Percentiles rank a stretch among this genome's conserved stretches.
These are phyloP conservation scores for Ogataea degrootiae DNA, from an alignment of 805 yeast genomes.

Conservation along the genomic window DNA sequence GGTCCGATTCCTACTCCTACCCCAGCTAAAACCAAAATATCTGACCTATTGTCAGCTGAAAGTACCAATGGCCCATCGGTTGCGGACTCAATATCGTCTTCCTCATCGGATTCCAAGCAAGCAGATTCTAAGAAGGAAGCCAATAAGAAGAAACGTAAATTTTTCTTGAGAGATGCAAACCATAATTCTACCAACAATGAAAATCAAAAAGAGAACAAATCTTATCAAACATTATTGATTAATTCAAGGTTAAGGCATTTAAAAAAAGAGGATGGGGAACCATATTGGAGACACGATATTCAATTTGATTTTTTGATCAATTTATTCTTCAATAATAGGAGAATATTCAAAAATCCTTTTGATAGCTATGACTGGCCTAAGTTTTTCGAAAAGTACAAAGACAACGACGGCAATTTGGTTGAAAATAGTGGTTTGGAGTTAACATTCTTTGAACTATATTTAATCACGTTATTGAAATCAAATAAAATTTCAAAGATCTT, in stretches of 20 bases:
- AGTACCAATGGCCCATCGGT: neutral
- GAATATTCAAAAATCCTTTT: conserved; percentile 63
- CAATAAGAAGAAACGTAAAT: conserved; percentile 9
- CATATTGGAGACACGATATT: conserved; percentile 82
- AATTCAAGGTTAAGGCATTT: conserved; percentile 47
- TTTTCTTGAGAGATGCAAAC: neutral
- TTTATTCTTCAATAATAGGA: conserved; percentile 57
- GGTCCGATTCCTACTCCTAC: neutral
- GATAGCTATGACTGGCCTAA: conserved; percentile 34
- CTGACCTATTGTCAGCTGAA: neutral
- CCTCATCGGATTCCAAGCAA: neutral
- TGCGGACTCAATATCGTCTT: neutral
- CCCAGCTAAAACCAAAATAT: neutral
- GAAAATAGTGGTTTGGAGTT: conserved; percentile 38
- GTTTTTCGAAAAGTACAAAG: conserved; percentile 22
- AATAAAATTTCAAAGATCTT: conserved; percentile 78
- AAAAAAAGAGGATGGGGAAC: conserved; percentile 89
- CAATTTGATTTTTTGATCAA: conserved; percentile 72
- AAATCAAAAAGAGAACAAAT: conserved; percentile 14
- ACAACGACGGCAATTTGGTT: conserved; percentile 19
- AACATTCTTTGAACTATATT: conserved; percentile 80
- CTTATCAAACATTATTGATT: conserved; percentile 25
- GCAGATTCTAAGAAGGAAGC: conserved; percentile 5
- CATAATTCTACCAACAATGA: neutral
- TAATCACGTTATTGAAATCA: conserved; percentile 76